Percentiles rank a stretch among this genome's conserved stretches.
Evolutionary conservation across 1,284 basidiomycete species (phyloP).

Genomic region (Apiotrichum sp.): DNA sequence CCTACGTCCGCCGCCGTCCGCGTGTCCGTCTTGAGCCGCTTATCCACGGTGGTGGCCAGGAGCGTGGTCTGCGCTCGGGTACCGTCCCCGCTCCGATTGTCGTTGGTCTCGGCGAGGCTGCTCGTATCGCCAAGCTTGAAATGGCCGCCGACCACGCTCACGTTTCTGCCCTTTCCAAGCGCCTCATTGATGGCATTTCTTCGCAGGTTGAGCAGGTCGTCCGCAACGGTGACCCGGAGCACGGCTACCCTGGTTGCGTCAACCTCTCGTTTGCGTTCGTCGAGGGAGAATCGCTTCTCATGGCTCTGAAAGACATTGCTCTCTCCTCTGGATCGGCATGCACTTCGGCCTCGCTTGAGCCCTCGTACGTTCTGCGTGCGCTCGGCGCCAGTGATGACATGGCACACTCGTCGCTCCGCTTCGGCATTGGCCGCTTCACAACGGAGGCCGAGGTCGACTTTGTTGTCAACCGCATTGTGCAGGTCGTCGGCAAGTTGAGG

Average conservation of each 20-base stretch:
- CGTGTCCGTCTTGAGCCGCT: slow-evolving; percentile 93
- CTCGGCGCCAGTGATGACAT: slow-evolving; percentile 96
- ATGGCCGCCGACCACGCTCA: slow-evolving; percentile 85
- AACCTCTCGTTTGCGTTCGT: slow-evolving; percentile 97
- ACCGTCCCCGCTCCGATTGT: slow-evolving; percentile 85
- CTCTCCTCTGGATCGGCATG: slow-evolving; percentile 97
- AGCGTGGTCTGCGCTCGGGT: slow-evolving; percentile 88
- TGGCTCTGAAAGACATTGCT: slow-evolving; percentile 98
- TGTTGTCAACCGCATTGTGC: slow-evolving; percentile 81
- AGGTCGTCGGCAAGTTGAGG: slow-evolving; percentile 67
- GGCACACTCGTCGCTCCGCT: slow-evolving; percentile 96
- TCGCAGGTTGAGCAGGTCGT: slow-evolving; percentile 81
- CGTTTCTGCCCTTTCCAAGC: slow-evolving; percentile 69
- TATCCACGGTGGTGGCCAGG: slow-evolving; percentile 93
- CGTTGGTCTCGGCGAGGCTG: slow-evolving; percentile 93
- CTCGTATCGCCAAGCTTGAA: slow-evolving; percentile 82
- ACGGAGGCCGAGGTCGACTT: slow-evolving; percentile 97
- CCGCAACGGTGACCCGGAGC: slow-evolving; percentile 75
- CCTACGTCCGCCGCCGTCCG: slow-evolving; percentile 87
- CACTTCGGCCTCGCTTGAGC: slow-evolving; percentile 96
- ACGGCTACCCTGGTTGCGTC: slow-evolving; percentile 86
- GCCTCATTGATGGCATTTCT: slow-evolving; percentile 76
- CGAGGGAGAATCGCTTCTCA: slow-evolving; percentile 92
- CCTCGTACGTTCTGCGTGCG: slow-evolving; percentile 95
- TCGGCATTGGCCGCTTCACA: slow-evolving; percentile 97